phyloP scores from a whole-genome alignment of 139 green algal genomes.

The Ulvella scutata region DNA sequence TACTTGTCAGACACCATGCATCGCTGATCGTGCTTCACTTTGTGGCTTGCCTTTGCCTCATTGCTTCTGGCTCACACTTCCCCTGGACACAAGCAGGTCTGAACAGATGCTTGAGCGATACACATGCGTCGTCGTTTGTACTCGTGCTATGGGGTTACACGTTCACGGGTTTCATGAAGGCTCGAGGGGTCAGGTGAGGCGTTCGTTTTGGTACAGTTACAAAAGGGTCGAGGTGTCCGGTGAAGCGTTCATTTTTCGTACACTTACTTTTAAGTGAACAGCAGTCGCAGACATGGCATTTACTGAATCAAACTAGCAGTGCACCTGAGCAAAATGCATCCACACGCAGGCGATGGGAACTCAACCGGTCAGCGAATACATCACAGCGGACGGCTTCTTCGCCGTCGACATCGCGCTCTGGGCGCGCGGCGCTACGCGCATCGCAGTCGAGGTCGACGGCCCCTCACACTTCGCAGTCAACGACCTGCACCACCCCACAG shows the following conservation, averaged over 20 bases:
- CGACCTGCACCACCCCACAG: constrained; percentile 15
- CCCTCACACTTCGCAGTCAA: constrained; percentile 35
- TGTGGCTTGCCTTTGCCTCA: too few species aligned
- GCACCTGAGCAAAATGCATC: not conserved
- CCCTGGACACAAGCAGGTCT: too few species aligned
- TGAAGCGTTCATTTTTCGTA: not conserved
- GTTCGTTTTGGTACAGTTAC: not conserved
- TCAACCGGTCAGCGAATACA: constrained; percentile 6
- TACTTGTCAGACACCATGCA: too few species aligned
- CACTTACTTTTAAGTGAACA: not conserved
- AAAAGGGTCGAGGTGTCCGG: not conserved
- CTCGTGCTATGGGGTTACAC: too few species aligned
- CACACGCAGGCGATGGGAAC: not conserved
- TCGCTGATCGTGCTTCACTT: too few species aligned
- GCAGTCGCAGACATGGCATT: not conserved
- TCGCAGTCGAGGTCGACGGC: constrained; percentile 48
- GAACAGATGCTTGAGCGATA: too few species aligned
- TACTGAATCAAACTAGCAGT: not conserved
- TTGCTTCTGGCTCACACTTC: too few species aligned
- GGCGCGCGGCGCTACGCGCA: constrained; percentile 2
- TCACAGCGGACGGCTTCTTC: constrained; percentile 29
- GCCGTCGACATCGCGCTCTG: constrained; percentile 27
- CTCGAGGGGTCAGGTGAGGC: not conserved
- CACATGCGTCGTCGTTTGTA: too few species aligned
- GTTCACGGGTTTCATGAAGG: not conserved